These are phyloP conservation scores for Ophiostoma australiae DNA, from an alignment of 2,329 filamentous ascomycete genomes.

Conservation along the genomic window DNA sequence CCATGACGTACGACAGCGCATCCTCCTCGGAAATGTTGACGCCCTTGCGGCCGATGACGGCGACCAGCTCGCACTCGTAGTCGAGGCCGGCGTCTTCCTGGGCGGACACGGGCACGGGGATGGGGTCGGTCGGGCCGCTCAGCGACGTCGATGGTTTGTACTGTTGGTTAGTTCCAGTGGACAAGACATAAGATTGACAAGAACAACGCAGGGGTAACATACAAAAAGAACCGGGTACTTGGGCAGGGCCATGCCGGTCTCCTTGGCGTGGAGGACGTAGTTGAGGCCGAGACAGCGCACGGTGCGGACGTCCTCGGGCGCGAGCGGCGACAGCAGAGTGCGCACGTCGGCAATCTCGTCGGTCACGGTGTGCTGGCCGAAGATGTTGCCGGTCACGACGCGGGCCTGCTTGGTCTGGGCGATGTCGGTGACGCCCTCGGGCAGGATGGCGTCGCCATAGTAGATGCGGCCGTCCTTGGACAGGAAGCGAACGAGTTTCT, in stretches of 20 bases:
- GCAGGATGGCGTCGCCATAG: conserved; percentile 70
- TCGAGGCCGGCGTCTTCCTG: conserved; percentile 64
- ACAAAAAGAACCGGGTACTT: conserved; percentile 68
- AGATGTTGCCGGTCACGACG: conserved; percentile 61
- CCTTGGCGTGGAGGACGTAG: conserved; percentile 66
- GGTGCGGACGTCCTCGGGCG: conserved; percentile 57
- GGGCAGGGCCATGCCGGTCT: conserved; percentile 64
- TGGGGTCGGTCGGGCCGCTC: conserved; percentile 58
- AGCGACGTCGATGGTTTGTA: conserved; percentile 66
- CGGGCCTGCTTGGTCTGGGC: conserved; percentile 55
- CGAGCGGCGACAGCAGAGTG: conserved; percentile 59
- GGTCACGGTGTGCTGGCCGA: conserved; percentile 59
- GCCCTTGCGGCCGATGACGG: conserved; percentile 64
- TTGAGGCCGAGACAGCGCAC: conserved; percentile 68
- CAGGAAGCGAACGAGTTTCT: conserved; percentile 70
- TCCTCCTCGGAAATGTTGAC: conserved; percentile 58
- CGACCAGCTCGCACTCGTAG: conserved; percentile 75
- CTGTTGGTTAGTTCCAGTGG: conserved; percentile 30
- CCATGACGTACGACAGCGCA: conserved; percentile 67
- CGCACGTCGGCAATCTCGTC: conserved; percentile 54
- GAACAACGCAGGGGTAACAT: conserved; percentile 28
- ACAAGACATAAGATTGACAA: neutral
- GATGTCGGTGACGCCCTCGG: conserved; percentile 55
- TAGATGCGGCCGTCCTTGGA: conserved; percentile 64
- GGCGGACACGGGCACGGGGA: conserved; percentile 60